Conservation (phyloP, 2,329 filamentous ascomycete species). For the Alternaria alternata region DNA sequence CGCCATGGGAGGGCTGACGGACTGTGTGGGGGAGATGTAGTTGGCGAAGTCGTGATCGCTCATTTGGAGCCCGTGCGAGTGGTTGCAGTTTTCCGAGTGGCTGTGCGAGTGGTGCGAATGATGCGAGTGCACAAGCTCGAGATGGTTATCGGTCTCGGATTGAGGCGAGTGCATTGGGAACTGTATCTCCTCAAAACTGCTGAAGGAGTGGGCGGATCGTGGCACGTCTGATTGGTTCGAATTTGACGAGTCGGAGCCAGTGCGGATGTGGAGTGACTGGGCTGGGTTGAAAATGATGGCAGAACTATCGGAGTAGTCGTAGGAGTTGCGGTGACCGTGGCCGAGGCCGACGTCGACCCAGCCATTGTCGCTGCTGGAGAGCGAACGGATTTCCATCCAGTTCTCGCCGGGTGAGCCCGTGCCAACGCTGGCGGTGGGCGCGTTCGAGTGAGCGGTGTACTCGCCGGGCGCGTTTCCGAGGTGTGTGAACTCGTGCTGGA, state of each 20-base stretch:
- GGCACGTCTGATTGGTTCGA: constrained; percentile 73
- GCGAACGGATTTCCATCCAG: constrained; percentile 84
- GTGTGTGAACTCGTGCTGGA: constrained; percentile 71
- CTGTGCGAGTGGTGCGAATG: constrained; percentile 25
- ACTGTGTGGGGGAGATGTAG: constrained; percentile 54
- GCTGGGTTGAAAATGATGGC: constrained; percentile 88
- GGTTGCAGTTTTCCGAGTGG: constrained; percentile 40
- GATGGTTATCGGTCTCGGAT: constrained; percentile 65
- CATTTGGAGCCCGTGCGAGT: constrained; percentile 32
- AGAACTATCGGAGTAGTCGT: constrained; percentile 67
- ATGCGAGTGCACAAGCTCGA: constrained; percentile 38
- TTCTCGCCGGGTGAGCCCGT: constrained; percentile 77
- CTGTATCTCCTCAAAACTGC: constrained; percentile 78
- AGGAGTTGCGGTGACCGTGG: constrained; percentile 64
- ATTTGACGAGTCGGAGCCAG: constrained; percentile 85
- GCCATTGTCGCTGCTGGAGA: constrained; percentile 85
- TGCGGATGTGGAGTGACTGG: constrained; percentile 87
- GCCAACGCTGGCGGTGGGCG: constrained; percentile 49
- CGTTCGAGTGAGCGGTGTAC: constrained; percentile 45
- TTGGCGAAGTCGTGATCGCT: constrained; percentile 42
- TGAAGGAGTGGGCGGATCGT: constrained; percentile 70
- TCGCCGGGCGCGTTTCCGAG: constrained; percentile 61
- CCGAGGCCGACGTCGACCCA: constrained; percentile 78
- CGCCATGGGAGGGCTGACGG: constrained; percentile 73
- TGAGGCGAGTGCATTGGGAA: constrained; percentile 84